These are phyloP conservation scores for Trichoderma atrobrunneum DNA, from an alignment of 2,329 filamentous ascomycete species.

Conservation along the genomic window DNA sequence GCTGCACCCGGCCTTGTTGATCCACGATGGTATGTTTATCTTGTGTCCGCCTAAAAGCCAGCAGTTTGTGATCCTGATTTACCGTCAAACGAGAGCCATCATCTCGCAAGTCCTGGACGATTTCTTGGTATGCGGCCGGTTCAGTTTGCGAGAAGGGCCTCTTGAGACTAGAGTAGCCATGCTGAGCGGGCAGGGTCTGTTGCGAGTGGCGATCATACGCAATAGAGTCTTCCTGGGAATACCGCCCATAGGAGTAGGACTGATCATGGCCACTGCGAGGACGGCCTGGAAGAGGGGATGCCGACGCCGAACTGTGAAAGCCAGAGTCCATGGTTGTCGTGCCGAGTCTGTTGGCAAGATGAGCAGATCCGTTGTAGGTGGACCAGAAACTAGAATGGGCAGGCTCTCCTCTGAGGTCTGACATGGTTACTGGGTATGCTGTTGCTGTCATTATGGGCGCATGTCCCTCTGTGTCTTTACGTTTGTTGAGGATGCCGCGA, in stretches of 20 bases:
- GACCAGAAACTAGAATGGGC: constrained; percentile 57
- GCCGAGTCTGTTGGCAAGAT: constrained; percentile 51
- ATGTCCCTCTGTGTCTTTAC: constrained; percentile 38
- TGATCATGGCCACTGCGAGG: constrained; percentile 50
- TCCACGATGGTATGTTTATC: constrained; percentile 62
- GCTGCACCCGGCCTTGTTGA: constrained; percentile 57
- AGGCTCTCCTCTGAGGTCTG: constrained; percentile 60
- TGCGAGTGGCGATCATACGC: constrained; percentile 53
- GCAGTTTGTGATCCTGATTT: constrained; percentile 59
- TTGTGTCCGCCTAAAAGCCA: constrained; percentile 55
- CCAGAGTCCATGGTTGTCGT: constrained; percentile 48
- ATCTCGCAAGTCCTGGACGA: constrained; percentile 59
- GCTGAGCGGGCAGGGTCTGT: constrained; percentile 46
- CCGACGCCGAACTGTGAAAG: constrained; percentile 44
- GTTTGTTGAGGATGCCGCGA: not conserved
- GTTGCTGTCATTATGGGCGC: constrained; percentile 58
- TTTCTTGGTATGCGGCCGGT: constrained; percentile 56
- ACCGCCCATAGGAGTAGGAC: constrained; percentile 52
- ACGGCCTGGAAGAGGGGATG: constrained; percentile 48
- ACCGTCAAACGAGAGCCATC: constrained; percentile 56
- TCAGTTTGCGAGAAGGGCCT: constrained; percentile 56
- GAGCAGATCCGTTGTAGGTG: constrained; percentile 54
- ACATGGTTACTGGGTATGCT: constrained; percentile 61
- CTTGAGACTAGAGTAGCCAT: constrained; percentile 56
- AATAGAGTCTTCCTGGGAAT: constrained; percentile 53